Evolutionary conservation across 1,284 basidiomycete genomes (phyloP).

Genomic region (Malassezia arunalokei): DNA sequence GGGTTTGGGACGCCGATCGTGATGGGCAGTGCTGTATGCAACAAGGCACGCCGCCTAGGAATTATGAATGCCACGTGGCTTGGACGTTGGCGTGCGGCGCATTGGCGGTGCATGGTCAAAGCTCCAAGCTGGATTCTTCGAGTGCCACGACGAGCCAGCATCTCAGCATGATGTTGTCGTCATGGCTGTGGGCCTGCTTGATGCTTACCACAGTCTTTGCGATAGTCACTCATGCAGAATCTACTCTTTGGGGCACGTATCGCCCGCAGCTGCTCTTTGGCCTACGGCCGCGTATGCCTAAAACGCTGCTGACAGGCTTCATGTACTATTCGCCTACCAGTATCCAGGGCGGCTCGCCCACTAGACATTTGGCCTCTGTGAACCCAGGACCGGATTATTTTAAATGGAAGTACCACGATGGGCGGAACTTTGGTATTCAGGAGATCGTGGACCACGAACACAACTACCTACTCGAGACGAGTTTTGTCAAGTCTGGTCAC

Average conservation of each 20-base stretch:
- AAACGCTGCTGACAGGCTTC: slow-evolving; percentile 77
- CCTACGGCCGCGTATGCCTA: slow-evolving; percentile 65
- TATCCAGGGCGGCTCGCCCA: slow-evolving; percentile 42
- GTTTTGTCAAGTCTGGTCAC: slow-evolving; percentile 63
- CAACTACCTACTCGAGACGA: slow-evolving; percentile 71
- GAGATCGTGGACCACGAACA: slow-evolving; percentile 66
- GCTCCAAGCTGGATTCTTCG: too few species aligned
- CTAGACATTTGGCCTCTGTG: slow-evolving; percentile 81
- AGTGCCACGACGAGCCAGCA: too few species aligned
- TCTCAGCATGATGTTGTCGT: too few species aligned
- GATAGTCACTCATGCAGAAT: slow-evolving; percentile 20
- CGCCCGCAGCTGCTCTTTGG: slow-evolving; percentile 88
- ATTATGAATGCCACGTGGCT: too few species aligned
- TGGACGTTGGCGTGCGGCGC: too few species aligned
- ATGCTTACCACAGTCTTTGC: too few species aligned
- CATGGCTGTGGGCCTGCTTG: too few species aligned
- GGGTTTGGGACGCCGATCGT: too few species aligned
- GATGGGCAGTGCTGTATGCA: too few species aligned
- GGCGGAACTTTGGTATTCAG: slow-evolving; percentile 70
- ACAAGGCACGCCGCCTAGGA: too few species aligned
- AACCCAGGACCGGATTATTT: slow-evolving; percentile 67
- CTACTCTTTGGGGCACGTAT: slow-evolving; percentile 78
- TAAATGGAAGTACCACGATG: slow-evolving; percentile 76
- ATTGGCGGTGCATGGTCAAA: too few species aligned
- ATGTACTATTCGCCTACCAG: slow-evolving; percentile 55